Conservation (phyloP, 805 yeast genomes). For the Candida pseudofarinosa region DNA sequence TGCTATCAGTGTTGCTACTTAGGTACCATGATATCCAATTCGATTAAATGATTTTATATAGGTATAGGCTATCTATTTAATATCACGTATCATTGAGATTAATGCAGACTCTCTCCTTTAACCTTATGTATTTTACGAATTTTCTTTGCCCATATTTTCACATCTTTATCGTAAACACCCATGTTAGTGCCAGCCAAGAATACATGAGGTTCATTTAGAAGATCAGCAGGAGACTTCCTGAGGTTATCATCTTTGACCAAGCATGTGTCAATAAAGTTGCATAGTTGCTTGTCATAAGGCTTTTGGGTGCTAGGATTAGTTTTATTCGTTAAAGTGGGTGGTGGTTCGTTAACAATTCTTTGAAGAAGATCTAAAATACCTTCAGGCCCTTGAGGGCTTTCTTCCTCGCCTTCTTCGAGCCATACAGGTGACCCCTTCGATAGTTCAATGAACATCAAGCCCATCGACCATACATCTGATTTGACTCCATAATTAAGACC, state of each 20-base stretch:
- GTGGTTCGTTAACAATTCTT: slow-evolving; percentile 87
- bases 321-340: slow-evolving; percentile 58
- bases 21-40: too few species aligned
- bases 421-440: slow-evolving; percentile 84
- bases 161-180: slow-evolving; percentile 33
- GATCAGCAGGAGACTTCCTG: slow-evolving; percentile 71
- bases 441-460: slow-evolving; percentile 82
- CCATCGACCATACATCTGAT: slow-evolving; percentile 97
- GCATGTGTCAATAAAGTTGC: slow-evolving; percentile 71
- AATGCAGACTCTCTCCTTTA: slow-evolving; percentile 7
- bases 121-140: slow-evolving; percentile 32
- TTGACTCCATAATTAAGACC: slow-evolving; percentile 93
- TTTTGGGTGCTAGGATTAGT: slow-evolving; percentile 23
- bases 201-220: slow-evolving; percentile 38
- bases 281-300: slow-evolving; percentile 45
- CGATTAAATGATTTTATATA: too few species aligned
- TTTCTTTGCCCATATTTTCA: slow-evolving; percentile 38
- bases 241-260: slow-evolving; percentile 62
- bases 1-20: too few species aligned
- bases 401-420: slow-evolving; percentile 45
- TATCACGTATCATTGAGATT: not conserved
- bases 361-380: slow-evolving; percentile 89
- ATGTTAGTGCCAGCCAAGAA: slow-evolving; percentile 28
- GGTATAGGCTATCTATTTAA: not conserved
- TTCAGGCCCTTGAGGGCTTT: slow-evolving; percentile 50